Evolutionary conservation across 768 basidiomycete species (phyloP), one percentile per base, ranked within the genome.

Genomic region (Boletus fagicola): DNA sequence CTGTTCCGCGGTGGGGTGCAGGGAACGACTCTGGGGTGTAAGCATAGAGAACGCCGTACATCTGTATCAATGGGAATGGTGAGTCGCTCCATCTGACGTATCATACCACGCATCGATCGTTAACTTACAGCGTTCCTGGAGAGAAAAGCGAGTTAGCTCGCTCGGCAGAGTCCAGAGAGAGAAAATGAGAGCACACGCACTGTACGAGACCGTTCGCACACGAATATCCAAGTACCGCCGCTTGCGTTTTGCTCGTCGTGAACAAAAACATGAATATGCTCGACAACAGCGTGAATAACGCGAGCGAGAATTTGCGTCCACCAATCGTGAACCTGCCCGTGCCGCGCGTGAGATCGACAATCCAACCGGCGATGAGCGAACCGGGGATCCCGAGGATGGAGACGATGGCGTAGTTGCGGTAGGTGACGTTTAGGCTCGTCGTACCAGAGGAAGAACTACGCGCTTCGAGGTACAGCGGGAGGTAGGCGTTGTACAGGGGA

Each of bases 21-120:
- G 83, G 80, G 72, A 85, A 84, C 20, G 81, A 79, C 63, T 84
- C 83, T 1, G 83, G 83, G 9, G 83, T 84, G 61, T 83, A 83
- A 2, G 82, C 82, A 52, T 78, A 84, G 15, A 83, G 71, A 11
- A 82, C 75, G 11, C 80, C 82, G 57, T 82, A 81, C 78, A 80
- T 78, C 77, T 70, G 26, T 52, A 26, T 48, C 11, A 4, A 31
- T 35, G n/a, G 22, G 2, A 30, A 36, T 30, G 33, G 42, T 49
- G 15, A 58, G 30, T 24, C 42, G 30, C 11, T 16, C 10, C 11
- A 7, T 50, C 28, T 42, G 31, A 36, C 51, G 24, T 54, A 20
- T 56, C 10, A 6, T 10, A 40, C 5, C 50, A 42, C 26, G 36
- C n/a, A 28, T 42, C 18, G 30, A 54, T 36, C 11, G 6, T 5